Conservation (phyloP, 225 moss, liverwort and hornwort species). For the Bryoerythrophyllum caledonicum region DNA sequence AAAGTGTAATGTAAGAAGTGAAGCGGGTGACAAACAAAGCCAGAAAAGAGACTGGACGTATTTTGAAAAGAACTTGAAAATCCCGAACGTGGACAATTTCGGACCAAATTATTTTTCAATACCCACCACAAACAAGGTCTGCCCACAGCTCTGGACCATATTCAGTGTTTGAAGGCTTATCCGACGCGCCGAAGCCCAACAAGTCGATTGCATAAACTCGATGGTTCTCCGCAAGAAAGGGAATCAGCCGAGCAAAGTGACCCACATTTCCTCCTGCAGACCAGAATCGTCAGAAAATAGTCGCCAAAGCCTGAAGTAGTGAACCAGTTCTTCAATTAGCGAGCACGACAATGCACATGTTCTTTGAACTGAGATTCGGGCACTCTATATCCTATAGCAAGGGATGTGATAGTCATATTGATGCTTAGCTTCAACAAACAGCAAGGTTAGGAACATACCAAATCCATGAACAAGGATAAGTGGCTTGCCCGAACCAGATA, state of each 20-base stretch:
- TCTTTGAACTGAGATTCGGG: no score
- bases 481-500: slow-evolving; percentile 90
- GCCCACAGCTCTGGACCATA: slow-evolving; percentile 98
- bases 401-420: neutral
- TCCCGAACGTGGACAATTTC: no score
- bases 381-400: neutral
- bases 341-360: neutral
- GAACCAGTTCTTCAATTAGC: neutral
- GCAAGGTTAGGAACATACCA: slow-evolving; percentile 45
- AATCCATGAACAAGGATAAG: slow-evolving; percentile 95
- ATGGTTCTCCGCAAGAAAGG: slow-evolving; percentile 81
- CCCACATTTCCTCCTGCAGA: slow-evolving; percentile 87
- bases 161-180: slow-evolving; percentile 75
- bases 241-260: slow-evolving; percentile 81
- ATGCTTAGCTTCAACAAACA: neutral
- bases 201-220: slow-evolving; percentile 96
- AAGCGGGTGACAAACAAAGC: neutral
- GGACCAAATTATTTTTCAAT: neutral
- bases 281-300: slow-evolving; percentile 5
- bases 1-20: neutral
- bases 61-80: no score
- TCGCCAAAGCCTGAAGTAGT: neutral
- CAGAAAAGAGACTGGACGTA: no score
- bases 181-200: slow-evolving; percentile 91
- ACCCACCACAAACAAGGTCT: slow-evolving; percentile 79